A percentile compares a stretch with the other conserved stretches of the same genome.
Evolutionary conservation across 805 yeast genomes (phyloP).

Genomic region (Danielia oregonensis): DNA sequence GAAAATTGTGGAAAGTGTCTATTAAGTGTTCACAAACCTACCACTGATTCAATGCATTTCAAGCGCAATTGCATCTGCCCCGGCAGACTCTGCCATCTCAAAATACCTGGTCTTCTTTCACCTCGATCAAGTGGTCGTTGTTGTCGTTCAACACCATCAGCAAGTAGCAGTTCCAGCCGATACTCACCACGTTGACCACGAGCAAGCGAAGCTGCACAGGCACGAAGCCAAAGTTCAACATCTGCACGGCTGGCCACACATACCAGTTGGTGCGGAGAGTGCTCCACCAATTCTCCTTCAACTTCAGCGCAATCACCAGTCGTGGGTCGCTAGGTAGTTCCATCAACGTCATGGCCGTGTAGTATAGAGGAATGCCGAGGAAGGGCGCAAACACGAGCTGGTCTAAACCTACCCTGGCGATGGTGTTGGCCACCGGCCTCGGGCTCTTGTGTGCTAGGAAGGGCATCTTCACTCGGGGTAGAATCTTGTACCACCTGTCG

Average conservation of each 20-base stretch:
- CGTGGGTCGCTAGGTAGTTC: constrained; percentile 45
- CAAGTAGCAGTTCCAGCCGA: constrained; percentile 81
- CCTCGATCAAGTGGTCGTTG: constrained; percentile 3
- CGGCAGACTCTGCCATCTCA: too few species aligned
- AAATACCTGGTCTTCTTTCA: constrained; percentile 2
- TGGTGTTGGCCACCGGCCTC: constrained; percentile 15
- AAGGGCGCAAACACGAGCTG: constrained; percentile 77
- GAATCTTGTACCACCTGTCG: constrained; percentile 60
- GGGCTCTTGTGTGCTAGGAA: too few species aligned
- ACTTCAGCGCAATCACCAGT: constrained; percentile 37
- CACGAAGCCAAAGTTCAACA: constrained; percentile 67
- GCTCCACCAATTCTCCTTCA: constrained; percentile 54
- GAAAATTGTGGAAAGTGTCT: too few species aligned
- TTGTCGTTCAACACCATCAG: constrained; percentile 42
- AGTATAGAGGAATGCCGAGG: constrained; percentile 68
- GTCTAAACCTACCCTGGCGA: constrained; percentile 58
- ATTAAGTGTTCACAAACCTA: too few species aligned
- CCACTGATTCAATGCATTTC: too few species aligned
- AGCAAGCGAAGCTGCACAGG: constrained; percentile 70
- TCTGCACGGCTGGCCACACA: constrained; percentile 89
- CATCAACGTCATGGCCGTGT: constrained; percentile 59
- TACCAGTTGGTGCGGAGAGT: constrained; percentile 75
- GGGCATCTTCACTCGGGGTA: constrained; percentile 44
- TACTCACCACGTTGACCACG: constrained; percentile 65
- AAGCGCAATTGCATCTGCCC: too few species aligned